Percentiles rank a stretch among this genome's conserved stretches.
These are phyloP conservation scores for Picea abies DNA, from an alignment of 83 land plant genomes.

Conservation along the genomic window DNA sequence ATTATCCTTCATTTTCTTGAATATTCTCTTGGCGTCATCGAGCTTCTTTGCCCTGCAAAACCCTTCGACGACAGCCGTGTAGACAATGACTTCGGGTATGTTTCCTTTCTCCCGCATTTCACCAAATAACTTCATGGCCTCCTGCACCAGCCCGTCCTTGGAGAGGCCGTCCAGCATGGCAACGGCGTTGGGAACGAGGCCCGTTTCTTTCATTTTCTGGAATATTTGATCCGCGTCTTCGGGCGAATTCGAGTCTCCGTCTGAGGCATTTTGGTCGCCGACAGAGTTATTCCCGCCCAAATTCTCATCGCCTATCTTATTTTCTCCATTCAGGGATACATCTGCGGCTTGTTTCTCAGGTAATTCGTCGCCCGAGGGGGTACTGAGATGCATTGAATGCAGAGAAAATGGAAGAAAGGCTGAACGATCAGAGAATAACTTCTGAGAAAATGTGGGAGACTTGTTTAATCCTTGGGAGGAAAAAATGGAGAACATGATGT, in stretches of 20 bases:
- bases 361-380: too few relatives aligned
- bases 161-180: conserved; percentile 86
- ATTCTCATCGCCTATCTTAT: too few relatives aligned
- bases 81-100: conserved; percentile 69
- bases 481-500: too few relatives aligned
- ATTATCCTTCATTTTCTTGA: conserved; percentile 62
- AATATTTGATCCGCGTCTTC: conserved; percentile 66
- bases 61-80: conserved; percentile 82
- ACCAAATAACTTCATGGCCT: conserved; percentile 74
- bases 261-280: too few relatives aligned
- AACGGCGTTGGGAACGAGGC: conserved; percentile 76
- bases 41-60: conserved; percentile 65
- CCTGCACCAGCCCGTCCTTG: conserved; percentile 69
- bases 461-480: too few relatives aligned
- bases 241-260: conserved; percentile 17
- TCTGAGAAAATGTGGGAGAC: too few relatives aligned
- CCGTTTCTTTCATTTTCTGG: conserved; percentile 68
- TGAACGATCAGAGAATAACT: too few relatives aligned
- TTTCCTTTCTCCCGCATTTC: conserved; percentile 76
- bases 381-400: too few relatives aligned
- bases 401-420: too few relatives aligned
- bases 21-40: conserved; percentile 59
- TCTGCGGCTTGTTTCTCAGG: too few relatives aligned
- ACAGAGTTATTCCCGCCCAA: too few relatives aligned
- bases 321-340: too few relatives aligned